Evolutionary conservation across 306 rosid genomes (phyloP), one percentile per base, ranked within the genome.

Genomic region (Vigna mungo): DNA sequence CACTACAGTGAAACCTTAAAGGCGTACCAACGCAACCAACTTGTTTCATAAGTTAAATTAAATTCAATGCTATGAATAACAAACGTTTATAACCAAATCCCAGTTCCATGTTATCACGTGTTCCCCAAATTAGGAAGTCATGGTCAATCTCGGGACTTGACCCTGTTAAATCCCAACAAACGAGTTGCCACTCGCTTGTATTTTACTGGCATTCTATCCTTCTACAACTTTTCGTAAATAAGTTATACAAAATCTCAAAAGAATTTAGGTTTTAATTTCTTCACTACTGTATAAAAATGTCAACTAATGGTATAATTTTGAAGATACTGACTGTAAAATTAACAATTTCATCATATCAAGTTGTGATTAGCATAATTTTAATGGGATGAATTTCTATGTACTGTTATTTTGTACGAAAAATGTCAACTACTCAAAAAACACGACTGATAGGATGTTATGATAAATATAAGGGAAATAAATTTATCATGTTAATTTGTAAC

Each of bases 71-170:
- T 14, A 59, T 30, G 10, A 59, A 27, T 15, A 20, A 34, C 13
- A 54, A 52, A 65, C 66, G 17, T 8, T 39, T 54, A 9, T 14
- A 30, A 64, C 47, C 16, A 53, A 61, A 80, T 34, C 13, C 14
- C 15, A 46, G 61, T 17, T 16, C 32, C 78, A 62, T 62, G 71
- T 39, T 27, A 30, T 72, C 43, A 46, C 21, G 32, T 59, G 37
- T 30, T 81, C 41, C 25, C 55, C 71, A 71, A 77, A 64, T 39
- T 30, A 71, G 53, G 8, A 66, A 32, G 48, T 71, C 73, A 72
- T 27, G 81, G 69, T 77, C 84, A 78, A 77, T 74, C 74, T 60
- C 41, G 74, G 18, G 43, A 56, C 62, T 73, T 65, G 36, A 9
- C 51, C 68, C 77, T 54, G 32, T 55, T 47, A 65, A 65, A 47